These are phyloP conservation scores for Eucalyptus guilfoylei DNA, from an alignment of 345 rosid species.

Conservation along the genomic window DNA sequence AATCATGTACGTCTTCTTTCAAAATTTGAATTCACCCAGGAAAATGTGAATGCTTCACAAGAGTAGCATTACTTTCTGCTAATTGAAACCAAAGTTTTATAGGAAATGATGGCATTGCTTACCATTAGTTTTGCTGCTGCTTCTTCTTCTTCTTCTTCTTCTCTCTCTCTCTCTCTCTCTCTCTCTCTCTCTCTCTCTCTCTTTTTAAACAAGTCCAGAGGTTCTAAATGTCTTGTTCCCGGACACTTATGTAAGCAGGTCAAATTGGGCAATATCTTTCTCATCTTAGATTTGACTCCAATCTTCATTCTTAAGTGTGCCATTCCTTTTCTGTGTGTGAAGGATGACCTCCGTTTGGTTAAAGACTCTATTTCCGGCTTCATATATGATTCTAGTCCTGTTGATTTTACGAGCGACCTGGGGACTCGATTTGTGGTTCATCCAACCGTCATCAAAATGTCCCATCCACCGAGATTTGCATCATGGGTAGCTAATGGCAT, in stretches of 20 bases:
- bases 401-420: slow-evolving; percentile 83
- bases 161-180: no score
- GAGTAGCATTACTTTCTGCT: not conserved
- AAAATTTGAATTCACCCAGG: not conserved
- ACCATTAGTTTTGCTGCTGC: not conserved
- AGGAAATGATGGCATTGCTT: not conserved
- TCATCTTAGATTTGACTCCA: not conserved
- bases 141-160: no score
- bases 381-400: slow-evolving; percentile 75
- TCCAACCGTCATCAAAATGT: slow-evolving; percentile 60
- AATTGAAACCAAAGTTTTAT: not conserved
- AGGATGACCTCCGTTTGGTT: slow-evolving; percentile 68
- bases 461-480: slow-evolving; percentile 58
- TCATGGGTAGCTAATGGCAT: slow-evolving; percentile 70
- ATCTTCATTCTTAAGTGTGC: not conserved
- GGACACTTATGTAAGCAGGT: not conserved
- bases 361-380: slow-evolving; percentile 67
- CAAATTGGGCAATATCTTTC: not conserved
- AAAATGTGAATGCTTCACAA: not conserved
- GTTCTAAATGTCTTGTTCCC: not conserved
- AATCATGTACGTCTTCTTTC: slow-evolving; percentile 26
- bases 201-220: not conserved
- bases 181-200: no score
- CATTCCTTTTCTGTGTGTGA: not conserved
- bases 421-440: slow-evolving; percentile 65